Base-by-base conservation (phyloP, 768 basidiomycete species). In the Trichaptum fuscoviolaceum region DNA sequence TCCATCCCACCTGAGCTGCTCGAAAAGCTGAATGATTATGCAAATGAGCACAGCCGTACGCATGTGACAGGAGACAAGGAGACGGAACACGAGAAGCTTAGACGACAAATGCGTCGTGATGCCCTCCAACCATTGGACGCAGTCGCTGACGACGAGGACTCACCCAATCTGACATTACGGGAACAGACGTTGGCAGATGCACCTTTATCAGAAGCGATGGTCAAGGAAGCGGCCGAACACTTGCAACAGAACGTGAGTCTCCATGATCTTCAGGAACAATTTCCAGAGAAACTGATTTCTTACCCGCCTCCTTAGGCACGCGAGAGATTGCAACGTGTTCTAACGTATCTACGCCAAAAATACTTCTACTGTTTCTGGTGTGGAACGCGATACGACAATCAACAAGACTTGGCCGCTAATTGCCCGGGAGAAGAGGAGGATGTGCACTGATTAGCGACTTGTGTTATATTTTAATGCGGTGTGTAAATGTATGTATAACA, bases 361-460 rank as follows among this genome's bases (percentile, higher is more conserved):
- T 85, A 93, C 74, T 73, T 80, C 6, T 95, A 95, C 73, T 95
- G 93, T 73, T 94, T 93, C 75, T 95, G 92, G 91, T 95, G 93
- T 73, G 93, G 93, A 15, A 84, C 89, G 15, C 83, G 87, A 70
- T 95, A 94, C 72, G 82, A 83, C 6, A 80, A 82, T 69, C 74
- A 77, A 7, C 83, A 84, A 18, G 89, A 91, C 63, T 78, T 95
- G 80, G 77, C 77, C 52, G 75, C 71, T 42, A 80, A 86, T 65
- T 95, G 93, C 75, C 93, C 93, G 7, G 93, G 93, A 7, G 73
- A 79, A 57, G 83, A 84, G 34, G 93, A 95, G 74, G 90, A 92
- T 57, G 86, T 84, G 67, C 93, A 95, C 74, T 90, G 93, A 77
- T 93, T 78, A 83, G 25, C 42, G 42, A 52, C 42, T 52, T 52